Conservation (phyloP, 441 rosid species). For the Erodium chrysanthum region DNA sequence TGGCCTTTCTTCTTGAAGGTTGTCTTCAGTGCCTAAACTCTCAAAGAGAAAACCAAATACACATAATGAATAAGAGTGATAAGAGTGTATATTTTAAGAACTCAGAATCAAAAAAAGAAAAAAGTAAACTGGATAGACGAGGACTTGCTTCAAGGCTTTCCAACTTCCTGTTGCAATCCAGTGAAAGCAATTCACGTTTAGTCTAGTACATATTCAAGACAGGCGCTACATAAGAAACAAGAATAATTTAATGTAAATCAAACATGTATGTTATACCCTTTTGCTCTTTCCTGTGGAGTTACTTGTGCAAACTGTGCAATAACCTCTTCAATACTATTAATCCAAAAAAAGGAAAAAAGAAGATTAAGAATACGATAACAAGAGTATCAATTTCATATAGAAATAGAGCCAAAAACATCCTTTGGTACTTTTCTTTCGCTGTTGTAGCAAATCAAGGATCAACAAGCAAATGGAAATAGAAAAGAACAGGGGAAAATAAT, state of each 20-base stretch:
- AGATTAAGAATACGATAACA: background rate
- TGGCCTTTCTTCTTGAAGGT: conserved; percentile 71
- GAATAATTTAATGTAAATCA: no score
- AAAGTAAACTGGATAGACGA: background rate
- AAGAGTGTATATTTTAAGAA: background rate
- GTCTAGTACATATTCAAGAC: background rate
- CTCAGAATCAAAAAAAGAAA: no score
- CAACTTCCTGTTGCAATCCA: conserved; percentile 24
- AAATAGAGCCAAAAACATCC: background rate
- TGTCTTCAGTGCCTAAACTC: conserved; percentile 63
- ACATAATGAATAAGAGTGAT: conserved; percentile 8
- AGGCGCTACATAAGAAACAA: no score
- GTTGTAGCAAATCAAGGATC: no score
- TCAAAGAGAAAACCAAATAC: conserved; percentile 26
- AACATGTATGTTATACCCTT: conserved; percentile 24
- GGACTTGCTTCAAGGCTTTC: conserved; percentile 52
- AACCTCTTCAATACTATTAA: conserved; percentile 43
- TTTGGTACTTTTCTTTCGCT: background rate
- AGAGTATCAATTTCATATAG: background rate
- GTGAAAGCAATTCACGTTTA: background rate
- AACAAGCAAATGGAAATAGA: no score
- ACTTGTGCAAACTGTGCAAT: conserved; percentile 43
- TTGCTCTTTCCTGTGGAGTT: conserved; percentile 55
- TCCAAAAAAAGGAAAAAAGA: conserved; percentile 3
- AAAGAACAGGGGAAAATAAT: no score